Base-by-base conservation (phyloP, 805 yeast genomes). In the Candida oleophila region DNA sequence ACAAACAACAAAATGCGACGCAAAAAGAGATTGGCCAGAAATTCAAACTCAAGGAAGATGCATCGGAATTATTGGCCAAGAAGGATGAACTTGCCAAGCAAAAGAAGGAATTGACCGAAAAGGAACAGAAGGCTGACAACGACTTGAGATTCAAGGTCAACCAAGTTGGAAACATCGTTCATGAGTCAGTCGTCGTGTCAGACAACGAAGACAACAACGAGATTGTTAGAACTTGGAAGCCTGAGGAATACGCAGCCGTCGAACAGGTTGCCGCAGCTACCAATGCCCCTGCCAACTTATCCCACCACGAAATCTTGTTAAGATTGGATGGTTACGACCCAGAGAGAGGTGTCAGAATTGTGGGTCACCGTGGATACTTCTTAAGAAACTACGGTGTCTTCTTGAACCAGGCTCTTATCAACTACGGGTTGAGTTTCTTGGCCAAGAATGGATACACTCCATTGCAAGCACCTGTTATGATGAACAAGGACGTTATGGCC, bases 401-500 rank as follows among this genome's bases (percentile, higher is more conserved):
- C 75, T 81, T 94, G 69, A 94, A 94, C 79, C 98, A 94, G 76
- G 99, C 99, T 38, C 78, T 94, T 68, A 94, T 94, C 69, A 94
- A 91, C 81, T 92, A 91, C 65, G 99, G 99, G 57, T 80, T 94
- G 65, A 77, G 79, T 50, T 91, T 89, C 73, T 80, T 94, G 67
- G 80, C 88, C 53, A 73, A 80, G 60, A 81, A 84, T 58, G 90
- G 84, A 43, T 94, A 89, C 77, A 76, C 77, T 46, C 96, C 98
- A 53, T 78, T 94, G 69, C 99, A 94, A 77, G 96, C 99, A 14
- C 99, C 99, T 48, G 97, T 92, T 39, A 94, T 94, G 99, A 89
- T 94, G 97, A 94, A 94, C 83, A 94, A 94, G 74, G 98, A 94
- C 49, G 96, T 90, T 48, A 94, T 94, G 99, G 98, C 98, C 57